Evolutionary conservation across 345 rosid species (phyloP), one percentile per base, ranked within the genome.

Genomic region (Murraya paniculata): DNA sequence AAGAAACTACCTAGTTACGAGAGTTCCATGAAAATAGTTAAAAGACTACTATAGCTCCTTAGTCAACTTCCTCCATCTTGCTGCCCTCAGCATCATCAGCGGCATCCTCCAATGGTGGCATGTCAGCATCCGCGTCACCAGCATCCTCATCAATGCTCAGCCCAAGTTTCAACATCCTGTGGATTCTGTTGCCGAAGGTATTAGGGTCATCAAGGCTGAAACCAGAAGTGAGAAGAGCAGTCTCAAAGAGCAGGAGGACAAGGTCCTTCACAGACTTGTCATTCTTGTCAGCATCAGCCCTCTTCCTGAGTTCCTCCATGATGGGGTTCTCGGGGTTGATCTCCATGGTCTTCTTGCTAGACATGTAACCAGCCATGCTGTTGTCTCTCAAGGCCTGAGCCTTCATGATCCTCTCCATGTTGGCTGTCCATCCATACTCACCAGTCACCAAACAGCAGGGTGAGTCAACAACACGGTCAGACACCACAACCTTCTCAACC

Each of bases 41-140:
- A 68, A 25, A 21, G 0, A 14, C 7, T 7, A 13, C 24, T 45
- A 45, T 11, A 45, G 50, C 50, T 45, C 22, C 80, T 89, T 88
- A 92, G 67, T 93, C 98, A 19, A 93, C 98, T 77, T 91, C 98
- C 84, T 93, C 98, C 97, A 93, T 93, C 94, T 93, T 93, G 97
- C 91, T 86, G 61, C 93, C 93, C 81, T 93, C 94, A 0, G 92
- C 94, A 60, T 90, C 91, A 0, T 75, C 93, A 22, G 90, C 98
- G 0, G 86, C 89, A 0, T 90, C 98, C 85, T 92, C 97, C 72
- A 93, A 80, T 0, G 94, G 83, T 2, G 94, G 98, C 91, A 92
- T 89, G 22, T 91, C 97, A 2, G 92, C 88, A 50, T 94, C 98
- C 0, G 64, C 92, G 27, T 91, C 94, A 5, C 76, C 94, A 1